Base-by-base conservation (phyloP, 2,329 filamentous ascomycete species). In the Xylaria sp. region DNA sequence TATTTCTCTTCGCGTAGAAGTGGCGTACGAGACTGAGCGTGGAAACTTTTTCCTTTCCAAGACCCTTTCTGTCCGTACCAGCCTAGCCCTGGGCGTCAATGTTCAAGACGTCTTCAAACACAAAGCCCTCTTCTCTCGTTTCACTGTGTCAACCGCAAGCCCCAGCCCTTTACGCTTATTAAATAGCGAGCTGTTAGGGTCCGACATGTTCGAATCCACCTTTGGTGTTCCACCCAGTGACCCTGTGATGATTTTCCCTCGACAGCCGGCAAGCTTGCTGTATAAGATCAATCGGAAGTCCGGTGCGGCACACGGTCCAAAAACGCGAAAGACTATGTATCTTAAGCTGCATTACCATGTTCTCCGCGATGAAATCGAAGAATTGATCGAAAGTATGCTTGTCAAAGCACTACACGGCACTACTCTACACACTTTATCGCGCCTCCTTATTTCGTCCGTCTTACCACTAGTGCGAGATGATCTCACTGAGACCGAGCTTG, bases 31-130 rank as follows among this genome's bases (percentile, higher is more conserved):
- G 1, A 94, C 92, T 0, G 84, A 89, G 0, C 82, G 88, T 2
- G 92, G 90, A 2, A 84, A 83, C 8, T 92, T 93, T 72, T 84
- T 86, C 63, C 91, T 91, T 77, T 86, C 89, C 18, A 88, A 87
- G 18, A 85, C 86, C 8, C 87, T 88, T 23, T 88, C 85, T 3
- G 85, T 97, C 23, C 87, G 90, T 2, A 91, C 96, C 1, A 87
- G 92, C 0, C 84, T 99, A 4, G 93, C 94, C 0, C 85, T 99
- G 3, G 94, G 95, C 2, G 96, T 99, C 71, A 98, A 98, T 73
- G 96, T 99, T 6, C 94, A 98, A 76, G 96, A 99, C 75, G 89
- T 97, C 34, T 98, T 98, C 84, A 97, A 97, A 78, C 89, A 93
- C 71, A 83, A 90, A 8, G 86, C 89, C 0, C 85, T 98, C 0